Evolutionary conservation across 2,329 filamentous ascomycete genomes (phyloP), one percentile per base, ranked within the genome.

Genomic region (Penicillium sp.): DNA sequence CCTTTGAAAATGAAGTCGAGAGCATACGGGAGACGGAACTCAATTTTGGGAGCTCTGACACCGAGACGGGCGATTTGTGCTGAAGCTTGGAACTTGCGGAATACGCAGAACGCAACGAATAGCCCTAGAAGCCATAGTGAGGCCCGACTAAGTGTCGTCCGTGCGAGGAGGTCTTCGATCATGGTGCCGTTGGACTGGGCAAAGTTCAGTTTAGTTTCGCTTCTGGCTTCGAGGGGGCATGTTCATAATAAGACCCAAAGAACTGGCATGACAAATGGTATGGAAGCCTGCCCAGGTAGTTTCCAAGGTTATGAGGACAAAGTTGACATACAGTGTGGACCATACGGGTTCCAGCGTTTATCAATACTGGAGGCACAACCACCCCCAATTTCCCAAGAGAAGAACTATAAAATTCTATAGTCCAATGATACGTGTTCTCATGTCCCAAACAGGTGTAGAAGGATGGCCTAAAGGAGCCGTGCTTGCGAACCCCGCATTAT

Each of bases 1-100:
- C 82, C 81, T n/a, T 75, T 70, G 66, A 77, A 79, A 33, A 92
- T 75, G 59, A 91, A 78, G 63, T 90, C 88, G 42, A 93, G 62
- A 47, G 87, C 73, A 46, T 76, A 70, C 37, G 76, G 76, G 37
- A 77, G 65, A 51, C 64, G 69, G 29, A 72, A 71, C 7, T 51
- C 60, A 17, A 77, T 62, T 33, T 63, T 66, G 13, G 75, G 74
- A 17, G 75, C 73, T 40, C 70, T 69, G 13, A 65, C 57, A 29
- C 76, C 76, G n/a, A 77, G 63, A 15, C 67, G 63, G 2, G 66
- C 62, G 37, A 76, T 69, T 46, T 69, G 60, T 40, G 57, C 64
- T 25, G 68, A 65, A n/a, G 68, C 66, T 27, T 69, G 69, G 23
- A 72, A 33, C 53, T 70, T 71, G 41, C 67, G 66, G 46, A 70